Percentiles rank a stretch among this genome's conserved stretches.
Evolutionary conservation across 192 early-diverging fungal species (phyloP).

Genomic region (Coemansia sp.): DNA sequence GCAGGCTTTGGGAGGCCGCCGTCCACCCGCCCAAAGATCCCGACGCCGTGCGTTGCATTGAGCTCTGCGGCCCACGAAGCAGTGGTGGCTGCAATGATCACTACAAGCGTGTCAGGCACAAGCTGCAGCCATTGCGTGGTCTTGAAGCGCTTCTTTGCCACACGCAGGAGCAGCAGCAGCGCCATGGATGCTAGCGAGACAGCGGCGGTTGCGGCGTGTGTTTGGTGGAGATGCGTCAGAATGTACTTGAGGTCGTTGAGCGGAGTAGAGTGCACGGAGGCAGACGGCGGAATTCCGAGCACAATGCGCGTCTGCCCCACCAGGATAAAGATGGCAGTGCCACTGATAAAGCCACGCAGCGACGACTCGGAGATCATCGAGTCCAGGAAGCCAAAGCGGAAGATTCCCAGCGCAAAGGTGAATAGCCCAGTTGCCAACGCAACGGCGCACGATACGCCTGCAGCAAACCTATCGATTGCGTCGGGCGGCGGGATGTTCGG

Average conservation of each 20-base stretch:
- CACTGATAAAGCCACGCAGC: constrained; percentile 94
- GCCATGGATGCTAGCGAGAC: constrained; percentile 70
- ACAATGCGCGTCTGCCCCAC: constrained; percentile 84
- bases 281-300: constrained; percentile 62
- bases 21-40: constrained; percentile 77
- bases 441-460: constrained; percentile 65
- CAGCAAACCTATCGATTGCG: constrained; percentile 54
- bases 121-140: constrained; percentile 62
- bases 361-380: constrained; percentile 91
- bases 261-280: constrained; percentile 73
- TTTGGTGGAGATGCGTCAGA: constrained; percentile 60
- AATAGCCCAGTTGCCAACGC: constrained; percentile 90
- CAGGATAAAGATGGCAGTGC: constrained; percentile 89
- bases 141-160: constrained; percentile 48
- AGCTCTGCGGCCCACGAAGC: constrained; percentile 63
- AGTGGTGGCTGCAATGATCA: constrained; percentile 75
- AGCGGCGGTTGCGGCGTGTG: constrained; percentile 69
- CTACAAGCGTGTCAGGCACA: constrained; percentile 89
- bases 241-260: constrained; percentile 75
- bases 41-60: constrained; percentile 64
- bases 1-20: constrained; percentile 57
- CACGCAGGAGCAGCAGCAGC: constrained; percentile 63
- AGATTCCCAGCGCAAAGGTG: constrained; percentile 91
- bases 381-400: constrained; percentile 97
- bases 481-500: constrained; percentile 51